Evolutionary conservation across 2,329 filamentous ascomycete species (phyloP).

Genomic region (Colletotrichum godetiae): DNA sequence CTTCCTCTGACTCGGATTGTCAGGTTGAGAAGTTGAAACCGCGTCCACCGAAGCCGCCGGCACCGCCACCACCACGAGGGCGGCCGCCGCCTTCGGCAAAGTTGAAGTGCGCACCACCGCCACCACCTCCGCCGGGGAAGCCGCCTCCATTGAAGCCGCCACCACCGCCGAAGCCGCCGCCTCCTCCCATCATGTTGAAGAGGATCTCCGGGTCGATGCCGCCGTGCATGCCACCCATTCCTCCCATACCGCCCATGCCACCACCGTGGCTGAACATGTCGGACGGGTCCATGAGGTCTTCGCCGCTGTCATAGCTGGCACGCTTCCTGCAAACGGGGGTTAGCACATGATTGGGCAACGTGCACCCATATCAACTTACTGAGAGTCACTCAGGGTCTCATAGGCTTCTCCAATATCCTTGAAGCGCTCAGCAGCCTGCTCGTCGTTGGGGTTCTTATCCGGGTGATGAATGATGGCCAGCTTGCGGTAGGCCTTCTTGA

Average conservation of each 20-base stretch:
- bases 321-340: slow-evolving; percentile 73
- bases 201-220: slow-evolving; percentile 82
- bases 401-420: slow-evolving; percentile 99
- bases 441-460: slow-evolving; percentile 94
- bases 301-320: slow-evolving; percentile 89
- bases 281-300: slow-evolving; percentile 87
- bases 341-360: slow-evolving; percentile 42
- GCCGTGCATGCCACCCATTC: slow-evolving; percentile 63
- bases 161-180: slow-evolving; percentile 63
- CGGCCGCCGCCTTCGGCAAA: slow-evolving; percentile 58
- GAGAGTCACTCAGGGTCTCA: slow-evolving; percentile 91
- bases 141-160: slow-evolving; percentile 63
- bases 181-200: slow-evolving; percentile 85
- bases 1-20: slow-evolving; percentile 54
- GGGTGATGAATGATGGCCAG: slow-evolving; percentile 94
- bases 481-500: slow-evolving; percentile 98
- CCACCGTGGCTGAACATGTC: slow-evolving; percentile 82
- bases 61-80: slow-evolving; percentile 51
- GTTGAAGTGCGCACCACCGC: slow-evolving; percentile 67
- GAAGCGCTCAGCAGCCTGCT: slow-evolving; percentile 88
- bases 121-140: slow-evolving; percentile 59
- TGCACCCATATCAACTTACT: slow-evolving; percentile 68
- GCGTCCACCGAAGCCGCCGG: slow-evolving; percentile 45
- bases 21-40: slow-evolving; percentile 58
- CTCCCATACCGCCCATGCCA: slow-evolving; percentile 70